Conservation (phyloP, 306 rosid species). For the Canavalia ensiformis region DNA sequence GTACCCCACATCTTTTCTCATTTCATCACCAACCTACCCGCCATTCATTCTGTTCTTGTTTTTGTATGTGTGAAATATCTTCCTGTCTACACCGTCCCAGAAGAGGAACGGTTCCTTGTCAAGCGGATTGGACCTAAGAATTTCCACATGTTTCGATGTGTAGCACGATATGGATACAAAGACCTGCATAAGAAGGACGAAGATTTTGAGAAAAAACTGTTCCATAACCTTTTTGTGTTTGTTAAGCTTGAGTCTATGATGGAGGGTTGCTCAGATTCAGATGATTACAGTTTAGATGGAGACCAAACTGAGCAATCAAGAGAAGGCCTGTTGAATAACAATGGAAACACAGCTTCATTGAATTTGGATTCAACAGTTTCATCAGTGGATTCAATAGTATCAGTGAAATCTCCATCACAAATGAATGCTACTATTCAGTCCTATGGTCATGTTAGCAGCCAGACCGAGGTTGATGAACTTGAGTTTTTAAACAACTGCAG, state of each 20-base stretch:
- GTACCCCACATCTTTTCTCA: conserved; percentile 97
- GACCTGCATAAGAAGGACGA: conserved; percentile 90
- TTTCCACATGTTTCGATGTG: conserved; percentile 93
- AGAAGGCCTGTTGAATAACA: conserved; percentile 52
- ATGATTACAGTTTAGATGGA: conserved; percentile 65
- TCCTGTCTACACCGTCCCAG: conserved; percentile 92
- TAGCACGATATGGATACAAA: conserved; percentile 90
- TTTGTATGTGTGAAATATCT: conserved; percentile 94
- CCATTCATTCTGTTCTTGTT: conserved; percentile 90
- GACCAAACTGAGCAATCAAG: conserved; percentile 58
- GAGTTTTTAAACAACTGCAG: conserved; percentile 75
- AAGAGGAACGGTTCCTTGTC: conserved; percentile 88
- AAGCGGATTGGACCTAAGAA: conserved; percentile 88
- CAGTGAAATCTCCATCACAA: conserved; percentile 57
- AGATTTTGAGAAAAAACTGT: conserved; percentile 87
- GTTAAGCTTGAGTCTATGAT: conserved; percentile 82
- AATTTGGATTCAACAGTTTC: conserved; percentile 59
- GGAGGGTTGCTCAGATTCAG: conserved; percentile 95
- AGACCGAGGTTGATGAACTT: conserved; percentile 74
- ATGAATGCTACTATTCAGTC: conserved; percentile 52
- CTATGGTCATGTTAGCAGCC: conserved; percentile 58
- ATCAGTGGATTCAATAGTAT: conserved; percentile 73
- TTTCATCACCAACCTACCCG: conserved; percentile 95
- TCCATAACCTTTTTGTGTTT: conserved; percentile 74
- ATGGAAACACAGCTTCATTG: conserved; percentile 53